Evolutionary conservation across 345 rosid species (phyloP).

Genomic region (Sonneratia alba): DNA sequence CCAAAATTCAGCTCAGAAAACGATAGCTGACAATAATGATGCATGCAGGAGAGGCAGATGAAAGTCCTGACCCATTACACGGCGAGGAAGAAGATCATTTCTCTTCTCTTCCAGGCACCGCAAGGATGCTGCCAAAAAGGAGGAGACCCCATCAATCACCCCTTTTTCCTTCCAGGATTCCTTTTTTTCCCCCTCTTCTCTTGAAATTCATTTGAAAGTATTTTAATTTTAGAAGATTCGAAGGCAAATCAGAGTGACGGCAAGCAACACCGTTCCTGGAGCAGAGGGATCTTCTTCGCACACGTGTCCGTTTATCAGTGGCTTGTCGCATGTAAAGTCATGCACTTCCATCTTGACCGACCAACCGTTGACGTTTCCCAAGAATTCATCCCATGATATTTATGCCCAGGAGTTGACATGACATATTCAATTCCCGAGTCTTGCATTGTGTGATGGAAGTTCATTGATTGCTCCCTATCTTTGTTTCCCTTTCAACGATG

Average conservation of each 20-base stretch:
- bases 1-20: constrained; percentile 8
- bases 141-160: no score
- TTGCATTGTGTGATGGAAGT: no score
- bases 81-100: background rate
- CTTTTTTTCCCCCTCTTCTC: background rate
- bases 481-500: no score
- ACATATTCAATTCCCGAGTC: no score
- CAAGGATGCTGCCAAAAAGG: constrained; percentile 12
- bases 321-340: background rate
- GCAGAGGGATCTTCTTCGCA: background rate
- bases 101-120: constrained; percentile 6
- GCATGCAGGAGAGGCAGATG: background rate
- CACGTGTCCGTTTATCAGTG: background rate
- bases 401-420: no score
- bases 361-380: background rate
- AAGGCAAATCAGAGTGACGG: background rate
- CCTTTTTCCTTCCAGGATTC: background rate
- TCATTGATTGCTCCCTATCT: no score
- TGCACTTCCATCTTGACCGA: background rate
- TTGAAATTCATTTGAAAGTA: background rate
- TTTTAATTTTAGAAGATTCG: background rate
- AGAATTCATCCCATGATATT: no score
- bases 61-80: constrained; percentile 20
- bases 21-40: constrained; percentile 7
- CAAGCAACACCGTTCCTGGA: background rate